A percentile compares a stretch with the other conserved stretches of the same genome.
Evolutionary conservation across 2,329 filamentous ascomycete genomes (phyloP).

Genomic region (Fusarium dimerum): DNA sequence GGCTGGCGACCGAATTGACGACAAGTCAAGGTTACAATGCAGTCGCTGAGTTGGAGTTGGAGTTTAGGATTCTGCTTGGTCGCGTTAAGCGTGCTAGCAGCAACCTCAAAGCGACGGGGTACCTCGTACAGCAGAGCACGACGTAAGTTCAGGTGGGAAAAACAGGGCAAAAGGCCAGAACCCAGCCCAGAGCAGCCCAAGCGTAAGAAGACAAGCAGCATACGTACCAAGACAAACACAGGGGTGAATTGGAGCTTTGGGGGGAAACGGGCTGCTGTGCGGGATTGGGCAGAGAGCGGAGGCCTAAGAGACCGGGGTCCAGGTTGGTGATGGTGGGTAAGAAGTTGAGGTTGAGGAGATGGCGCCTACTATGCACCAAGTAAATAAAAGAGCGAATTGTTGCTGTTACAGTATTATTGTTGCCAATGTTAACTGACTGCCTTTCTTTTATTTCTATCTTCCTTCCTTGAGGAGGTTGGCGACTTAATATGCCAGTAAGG

Average conservation of each 20-base stretch:
- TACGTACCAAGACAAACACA: constrained; percentile 3
- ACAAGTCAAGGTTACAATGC: constrained; percentile 18
- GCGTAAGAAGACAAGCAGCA: neutral
- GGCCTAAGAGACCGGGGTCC: neutral
- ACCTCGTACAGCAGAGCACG: neutral
- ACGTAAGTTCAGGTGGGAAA: neutral
- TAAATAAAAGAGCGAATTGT: too few relatives aligned
- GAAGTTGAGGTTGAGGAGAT: too few relatives aligned
- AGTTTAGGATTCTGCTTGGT: constrained; percentile 17
- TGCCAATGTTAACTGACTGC: too few relatives aligned
- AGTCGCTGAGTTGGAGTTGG: constrained; percentile 28
- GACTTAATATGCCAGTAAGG: too few relatives aligned
- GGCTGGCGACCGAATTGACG: constrained; percentile 16
- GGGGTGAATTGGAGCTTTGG: constrained; percentile 2
- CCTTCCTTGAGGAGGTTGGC: too few relatives aligned
- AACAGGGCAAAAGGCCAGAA: constrained; percentile 5
- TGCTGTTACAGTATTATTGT: too few relatives aligned
- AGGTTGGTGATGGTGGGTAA: neutral
- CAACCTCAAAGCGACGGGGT: neutral
- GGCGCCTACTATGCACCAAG: too few relatives aligned
- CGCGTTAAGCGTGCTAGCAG: constrained; percentile 11
- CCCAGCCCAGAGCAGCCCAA: constrained; percentile 3
- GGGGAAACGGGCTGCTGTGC: neutral
- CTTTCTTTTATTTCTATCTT: too few relatives aligned
- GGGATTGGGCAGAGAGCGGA: neutral